These are phyloP conservation scores for Phytophthora citricola DNA, from an alignment of 352 stramenopile genomes.

Conservation along the genomic window DNA sequence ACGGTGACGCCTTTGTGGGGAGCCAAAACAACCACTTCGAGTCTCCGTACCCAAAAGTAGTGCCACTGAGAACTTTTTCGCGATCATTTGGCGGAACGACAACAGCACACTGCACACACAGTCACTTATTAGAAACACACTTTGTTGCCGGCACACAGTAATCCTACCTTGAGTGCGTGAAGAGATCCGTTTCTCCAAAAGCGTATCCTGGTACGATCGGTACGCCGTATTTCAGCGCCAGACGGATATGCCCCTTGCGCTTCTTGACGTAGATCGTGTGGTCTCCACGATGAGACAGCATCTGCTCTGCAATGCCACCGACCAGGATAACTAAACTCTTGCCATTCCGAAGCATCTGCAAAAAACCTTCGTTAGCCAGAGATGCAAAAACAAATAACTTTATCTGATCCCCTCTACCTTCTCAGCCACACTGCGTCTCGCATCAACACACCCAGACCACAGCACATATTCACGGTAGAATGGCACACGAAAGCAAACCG, in stretches of 20 bases:
- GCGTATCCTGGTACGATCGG: constrained; percentile 78
- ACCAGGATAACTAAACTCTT: constrained; percentile 87
- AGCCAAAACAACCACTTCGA: constrained; percentile 66
- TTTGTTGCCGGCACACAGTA: not conserved
- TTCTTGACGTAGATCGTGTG: constrained; percentile 84
- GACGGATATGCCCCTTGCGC: constrained; percentile 83
- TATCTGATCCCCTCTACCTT: constrained; percentile 29
- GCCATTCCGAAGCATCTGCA: constrained; percentile 60
- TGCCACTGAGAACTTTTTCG: constrained; percentile 70
- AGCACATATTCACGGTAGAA: constrained; percentile 81
- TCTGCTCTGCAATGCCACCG: constrained; percentile 84
- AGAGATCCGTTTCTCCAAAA: constrained; percentile 89
- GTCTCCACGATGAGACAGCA: constrained; percentile 74
- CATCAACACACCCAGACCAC: constrained; percentile 83
- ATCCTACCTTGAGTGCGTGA: constrained; percentile 73
- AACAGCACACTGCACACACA: constrained; percentile 53
- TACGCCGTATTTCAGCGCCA: constrained; percentile 78
- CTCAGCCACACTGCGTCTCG: constrained; percentile 64
- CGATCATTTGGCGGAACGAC: constrained; percentile 72
- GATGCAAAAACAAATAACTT: not conserved
- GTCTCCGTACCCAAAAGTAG: constrained; percentile 65
- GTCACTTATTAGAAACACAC: constrained; percentile 1
- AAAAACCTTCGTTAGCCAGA: constrained; percentile 5
- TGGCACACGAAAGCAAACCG: constrained; percentile 78
- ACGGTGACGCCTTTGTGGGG: constrained; percentile 61